Percentiles rank a stretch among this genome's conserved stretches.
These are phyloP conservation scores for Saccharomycopsis oosterbeekiorum DNA, from an alignment of 805 yeast species.

Conservation along the genomic window DNA sequence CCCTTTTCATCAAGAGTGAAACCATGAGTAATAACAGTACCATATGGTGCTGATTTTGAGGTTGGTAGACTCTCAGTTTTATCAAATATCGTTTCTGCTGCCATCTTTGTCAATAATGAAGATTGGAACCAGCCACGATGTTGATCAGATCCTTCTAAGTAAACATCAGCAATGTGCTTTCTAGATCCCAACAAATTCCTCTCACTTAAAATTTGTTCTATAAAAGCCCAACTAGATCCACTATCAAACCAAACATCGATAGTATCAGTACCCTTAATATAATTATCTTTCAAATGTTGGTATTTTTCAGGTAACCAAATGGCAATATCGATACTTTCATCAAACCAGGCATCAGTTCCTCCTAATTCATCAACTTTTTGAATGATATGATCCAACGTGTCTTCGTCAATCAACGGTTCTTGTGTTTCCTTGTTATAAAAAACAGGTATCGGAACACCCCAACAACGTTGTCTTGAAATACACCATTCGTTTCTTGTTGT, in stretches of 20 bases:
- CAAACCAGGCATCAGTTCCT: constrained; percentile 70
- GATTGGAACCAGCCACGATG: constrained; percentile 99
- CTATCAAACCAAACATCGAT: constrained; percentile 99
- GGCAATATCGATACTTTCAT: constrained; percentile 30
- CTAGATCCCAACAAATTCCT: constrained; percentile 27
- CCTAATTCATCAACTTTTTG: constrained; percentile 37
- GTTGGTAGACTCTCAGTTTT: constrained; percentile 20
- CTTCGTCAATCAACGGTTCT: constrained; percentile 52
- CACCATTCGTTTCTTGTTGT: constrained; percentile 84
- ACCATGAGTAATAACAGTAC: constrained; percentile 80
- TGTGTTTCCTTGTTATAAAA: constrained; percentile 52
- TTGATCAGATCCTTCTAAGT: constrained; percentile 95
- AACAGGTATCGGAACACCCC: constrained; percentile 99
- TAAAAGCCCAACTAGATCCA: constrained; percentile 77
- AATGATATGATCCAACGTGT: constrained; percentile 49
- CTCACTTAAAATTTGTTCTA: constrained; percentile 7
- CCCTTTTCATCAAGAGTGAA: constrained; percentile 82
- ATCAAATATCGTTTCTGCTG: constrained; percentile 24
- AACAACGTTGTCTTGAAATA: constrained; percentile 86
- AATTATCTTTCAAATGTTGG: constrained; percentile 33
- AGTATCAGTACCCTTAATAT: constrained; percentile 70
- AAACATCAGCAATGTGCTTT: constrained; percentile 61
- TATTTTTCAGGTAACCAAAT: constrained; percentile 66
- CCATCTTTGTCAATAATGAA: constrained; percentile 70
- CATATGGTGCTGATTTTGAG: constrained; percentile 50